phyloP scores from a whole-genome alignment of 176 grass and related monocot genomes.

The Aegilops tauschii region DNA sequence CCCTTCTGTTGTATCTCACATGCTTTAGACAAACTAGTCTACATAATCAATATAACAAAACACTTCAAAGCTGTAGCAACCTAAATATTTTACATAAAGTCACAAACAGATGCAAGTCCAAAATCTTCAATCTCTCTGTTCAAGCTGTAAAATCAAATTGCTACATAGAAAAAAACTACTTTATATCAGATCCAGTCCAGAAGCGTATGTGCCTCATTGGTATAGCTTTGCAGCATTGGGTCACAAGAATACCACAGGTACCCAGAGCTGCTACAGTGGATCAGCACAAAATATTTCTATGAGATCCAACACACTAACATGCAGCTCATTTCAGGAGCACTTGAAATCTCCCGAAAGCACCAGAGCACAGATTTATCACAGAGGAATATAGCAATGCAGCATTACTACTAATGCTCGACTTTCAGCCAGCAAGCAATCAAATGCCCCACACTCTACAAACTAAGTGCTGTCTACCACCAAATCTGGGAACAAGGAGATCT shows the following conservation, averaged over 20 bases:
- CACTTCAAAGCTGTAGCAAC: background rate
- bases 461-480: background rate
- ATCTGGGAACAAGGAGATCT: background rate
- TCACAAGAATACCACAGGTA: background rate
- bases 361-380: background rate
- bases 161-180: background rate
- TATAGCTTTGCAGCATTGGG: background rate
- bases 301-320: conserved; percentile 3
- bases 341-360: background rate
- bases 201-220: background rate
- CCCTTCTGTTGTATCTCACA: background rate
- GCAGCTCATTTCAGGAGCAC: background rate
- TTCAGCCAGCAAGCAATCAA: background rate
- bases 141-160: background rate
- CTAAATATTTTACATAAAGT: too few relatives aligned
- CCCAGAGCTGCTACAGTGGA: background rate
- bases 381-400: background rate
- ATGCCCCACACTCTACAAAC: background rate
- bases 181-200: background rate
- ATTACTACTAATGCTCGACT: background rate
- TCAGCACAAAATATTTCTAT: background rate
- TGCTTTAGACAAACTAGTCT: background rate
- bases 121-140: too few relatives aligned
- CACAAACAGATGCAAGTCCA: too few relatives aligned
- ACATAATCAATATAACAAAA: background rate